phyloP scores from a whole-genome alignment of 2,329 filamentous ascomycete genomes.

The Epichloe scottii region DNA sequence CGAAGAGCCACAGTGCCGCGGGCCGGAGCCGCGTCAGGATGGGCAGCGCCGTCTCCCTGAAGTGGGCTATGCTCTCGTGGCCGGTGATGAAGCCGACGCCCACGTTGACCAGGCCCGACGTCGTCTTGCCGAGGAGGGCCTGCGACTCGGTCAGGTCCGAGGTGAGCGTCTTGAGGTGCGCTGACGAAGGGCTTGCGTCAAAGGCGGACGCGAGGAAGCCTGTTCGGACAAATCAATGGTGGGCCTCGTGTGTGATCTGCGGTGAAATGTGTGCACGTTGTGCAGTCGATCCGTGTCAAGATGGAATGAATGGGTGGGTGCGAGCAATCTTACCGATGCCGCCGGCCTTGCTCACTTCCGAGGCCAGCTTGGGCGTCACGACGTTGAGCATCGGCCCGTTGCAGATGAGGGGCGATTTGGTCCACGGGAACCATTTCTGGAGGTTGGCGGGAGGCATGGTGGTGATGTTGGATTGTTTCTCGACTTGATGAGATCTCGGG shows the following conservation, averaged over 20 bases:
- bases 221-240: neutral
- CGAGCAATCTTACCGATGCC: conserved; percentile 20
- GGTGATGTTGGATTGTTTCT: neutral
- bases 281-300: neutral
- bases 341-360: conserved; percentile 25
- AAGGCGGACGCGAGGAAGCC: conserved; percentile 22
- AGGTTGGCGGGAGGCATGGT: conserved; percentile 16
- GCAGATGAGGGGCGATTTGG: conserved; percentile 17
- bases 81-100: conserved; percentile 47
- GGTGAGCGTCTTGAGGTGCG: conserved; percentile 20
- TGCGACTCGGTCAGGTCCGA: conserved; percentile 19
- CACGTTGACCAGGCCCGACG: conserved; percentile 36
- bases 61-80: conserved; percentile 25
- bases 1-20: conserved; percentile 55
- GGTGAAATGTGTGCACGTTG: neutral
- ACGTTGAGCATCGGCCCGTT: conserved; percentile 26
- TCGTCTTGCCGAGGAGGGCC: conserved; percentile 14
- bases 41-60: conserved; percentile 31
- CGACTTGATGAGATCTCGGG: too few relatives aligned
- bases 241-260: neutral
- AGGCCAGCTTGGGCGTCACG: conserved; percentile 21
- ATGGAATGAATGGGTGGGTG: neutral
- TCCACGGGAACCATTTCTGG: conserved; percentile 19
- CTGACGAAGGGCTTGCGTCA: conserved; percentile 18
- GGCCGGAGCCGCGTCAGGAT: conserved; percentile 40